phyloP scores from a whole-genome alignment of 129 eudicot genomes.

The Flaveria robusta region DNA sequence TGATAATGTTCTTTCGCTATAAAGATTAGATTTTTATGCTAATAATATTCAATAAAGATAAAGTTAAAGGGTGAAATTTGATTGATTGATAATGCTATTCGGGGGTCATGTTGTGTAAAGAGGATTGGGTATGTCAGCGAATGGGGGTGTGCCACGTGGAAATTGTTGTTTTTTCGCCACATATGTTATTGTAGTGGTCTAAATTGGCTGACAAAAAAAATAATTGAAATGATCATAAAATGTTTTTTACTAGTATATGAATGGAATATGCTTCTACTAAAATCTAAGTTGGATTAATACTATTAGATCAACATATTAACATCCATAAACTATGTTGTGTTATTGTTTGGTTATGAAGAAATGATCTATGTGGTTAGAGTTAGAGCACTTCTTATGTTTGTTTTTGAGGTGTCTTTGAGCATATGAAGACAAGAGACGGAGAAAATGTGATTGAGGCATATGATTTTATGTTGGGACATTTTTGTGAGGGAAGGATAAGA shows the following conservation, averaged over 20 bases:
- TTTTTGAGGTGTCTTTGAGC: no score
- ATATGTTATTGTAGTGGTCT: slow-evolving; percentile 22
- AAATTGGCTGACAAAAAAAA: slow-evolving; percentile 21
- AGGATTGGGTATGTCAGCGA: slow-evolving; percentile 24
- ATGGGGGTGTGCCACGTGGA: slow-evolving; percentile 29
- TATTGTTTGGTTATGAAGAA: no score
- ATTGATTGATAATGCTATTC: slow-evolving; percentile 25
- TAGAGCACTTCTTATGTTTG: no score
- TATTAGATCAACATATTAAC: no score
- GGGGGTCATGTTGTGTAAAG: slow-evolving; percentile 25
- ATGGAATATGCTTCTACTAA: not conserved
- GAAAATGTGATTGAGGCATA: no score
- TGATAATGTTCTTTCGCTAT: slow-evolving; percentile 21
- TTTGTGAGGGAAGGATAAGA: no score
- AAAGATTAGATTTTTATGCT: slow-evolving; percentile 20
- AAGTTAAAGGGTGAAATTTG: not conserved
- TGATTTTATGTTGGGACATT: no score
- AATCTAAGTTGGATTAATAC: no score
- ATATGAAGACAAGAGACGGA: no score
- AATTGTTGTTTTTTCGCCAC: slow-evolving; percentile 25
- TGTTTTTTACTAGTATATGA: not conserved
- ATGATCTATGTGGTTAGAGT: no score
- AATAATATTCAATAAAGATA: not conserved
- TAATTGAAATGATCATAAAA: not conserved
- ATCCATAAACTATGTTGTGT: no score